A percentile compares a stretch with the other conserved stretches of the same genome.
These are phyloP conservation scores for Pulveroboletus frians DNA, from an alignment of 768 basidiomycete genomes.

Conservation along the genomic window DNA sequence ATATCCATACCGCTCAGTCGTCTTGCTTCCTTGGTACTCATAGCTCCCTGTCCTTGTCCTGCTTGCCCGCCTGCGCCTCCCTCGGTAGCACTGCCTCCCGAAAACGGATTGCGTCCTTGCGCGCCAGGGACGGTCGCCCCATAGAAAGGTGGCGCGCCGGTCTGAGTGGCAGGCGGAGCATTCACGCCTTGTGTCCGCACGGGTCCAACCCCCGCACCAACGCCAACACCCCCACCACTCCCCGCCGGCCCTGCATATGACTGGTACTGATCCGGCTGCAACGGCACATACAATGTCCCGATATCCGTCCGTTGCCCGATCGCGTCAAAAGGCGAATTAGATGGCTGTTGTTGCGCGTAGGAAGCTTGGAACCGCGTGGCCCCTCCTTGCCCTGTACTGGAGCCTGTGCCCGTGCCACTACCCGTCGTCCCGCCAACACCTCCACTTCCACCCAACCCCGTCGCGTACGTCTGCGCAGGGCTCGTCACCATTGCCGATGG, in stretches of 20 bases:
- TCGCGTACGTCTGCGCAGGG: slow-evolving; percentile 69
- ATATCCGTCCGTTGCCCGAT: slow-evolving; percentile 61
- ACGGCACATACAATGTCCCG: slow-evolving; percentile 67
- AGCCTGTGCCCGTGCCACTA: not conserved
- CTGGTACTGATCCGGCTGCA: slow-evolving; percentile 79
- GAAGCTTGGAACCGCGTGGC: slow-evolving; percentile 53
- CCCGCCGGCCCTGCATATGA: slow-evolving; percentile 39
- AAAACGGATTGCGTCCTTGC: slow-evolving; percentile 37
- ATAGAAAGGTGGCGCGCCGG: slow-evolving; percentile 54
- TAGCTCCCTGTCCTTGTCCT: slow-evolving; percentile 25
- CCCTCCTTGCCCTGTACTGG: slow-evolving; percentile 2
- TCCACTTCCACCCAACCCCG: slow-evolving; percentile 17
- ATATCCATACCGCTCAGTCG: slow-evolving; percentile 64
- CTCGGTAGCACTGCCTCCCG: slow-evolving; percentile 31
- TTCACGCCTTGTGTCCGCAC: slow-evolving; percentile 43
- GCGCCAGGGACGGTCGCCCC: slow-evolving; percentile 52
- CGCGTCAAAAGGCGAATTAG: slow-evolving; percentile 50
- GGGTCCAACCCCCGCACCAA: slow-evolving; percentile 11
- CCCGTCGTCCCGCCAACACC: not conserved
- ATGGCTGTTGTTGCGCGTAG: slow-evolving; percentile 42
- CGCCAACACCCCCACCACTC: slow-evolving; percentile 25
- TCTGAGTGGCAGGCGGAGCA: slow-evolving; percentile 7
- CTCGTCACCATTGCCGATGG: slow-evolving; percentile 56
- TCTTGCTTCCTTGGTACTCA: slow-evolving; percentile 50
- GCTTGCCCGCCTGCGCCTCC: slow-evolving; percentile 27